phyloP scores from a whole-genome alignment of 1,284 basidiomycete species.

The Ganoderma multipileum region DNA sequence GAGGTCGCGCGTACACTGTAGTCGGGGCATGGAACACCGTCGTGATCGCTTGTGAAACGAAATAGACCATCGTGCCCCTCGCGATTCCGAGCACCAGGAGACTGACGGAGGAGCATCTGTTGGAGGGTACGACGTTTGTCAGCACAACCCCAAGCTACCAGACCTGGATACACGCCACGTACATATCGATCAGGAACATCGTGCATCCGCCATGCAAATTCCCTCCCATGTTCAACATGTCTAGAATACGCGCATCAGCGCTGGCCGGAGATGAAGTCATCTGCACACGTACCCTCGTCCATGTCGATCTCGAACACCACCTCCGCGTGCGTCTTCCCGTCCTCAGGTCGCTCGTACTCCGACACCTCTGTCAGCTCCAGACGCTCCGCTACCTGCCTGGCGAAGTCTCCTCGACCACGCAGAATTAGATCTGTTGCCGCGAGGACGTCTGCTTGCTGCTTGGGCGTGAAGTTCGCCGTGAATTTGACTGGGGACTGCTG shows the following conservation, averaged over 20 bases:
- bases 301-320: slow-evolving; percentile 3
- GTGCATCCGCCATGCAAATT: slow-evolving; percentile 4
- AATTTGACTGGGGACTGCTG: background rate
- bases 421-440: background rate
- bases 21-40: slow-evolving; percentile 70
- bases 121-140: background rate
- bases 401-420: background rate
- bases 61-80: slow-evolving; percentile 62
- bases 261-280: too few relatives aligned
- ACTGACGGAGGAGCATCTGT: slow-evolving; percentile 66
- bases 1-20: slow-evolving; percentile 46
- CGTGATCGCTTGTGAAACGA: slow-evolving; percentile 71
- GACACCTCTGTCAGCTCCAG: slow-evolving; percentile 1
- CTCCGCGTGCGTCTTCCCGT: background rate
- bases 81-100: slow-evolving; percentile 64
- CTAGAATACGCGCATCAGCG: too few relatives aligned
- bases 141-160: background rate
- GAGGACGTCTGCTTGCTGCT: background rate
- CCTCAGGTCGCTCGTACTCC: background rate
- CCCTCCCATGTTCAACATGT: background rate
- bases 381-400: background rate
- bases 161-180: background rate
- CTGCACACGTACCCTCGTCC: background rate
- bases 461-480: background rate
- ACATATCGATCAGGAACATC: slow-evolving; percentile 12